A percentile compares a stretch with the other conserved stretches of the same genome.
Conservation (phyloP, 2,329 filamentous ascomycete genomes). For the Talaromyces funiculosus region DNA sequence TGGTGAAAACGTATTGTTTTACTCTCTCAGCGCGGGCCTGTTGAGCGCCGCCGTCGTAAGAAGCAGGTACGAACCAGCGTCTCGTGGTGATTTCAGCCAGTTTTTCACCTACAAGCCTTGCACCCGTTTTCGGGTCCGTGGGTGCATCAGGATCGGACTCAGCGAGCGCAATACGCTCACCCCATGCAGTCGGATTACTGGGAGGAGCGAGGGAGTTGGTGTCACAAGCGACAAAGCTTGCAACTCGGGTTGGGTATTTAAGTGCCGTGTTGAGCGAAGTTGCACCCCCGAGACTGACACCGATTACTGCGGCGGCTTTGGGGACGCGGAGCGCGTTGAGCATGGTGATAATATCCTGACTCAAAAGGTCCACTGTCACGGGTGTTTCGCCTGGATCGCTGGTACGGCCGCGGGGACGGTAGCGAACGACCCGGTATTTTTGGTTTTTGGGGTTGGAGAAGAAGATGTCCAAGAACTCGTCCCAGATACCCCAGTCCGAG, state of each 20-base stretch:
- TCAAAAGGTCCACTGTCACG: conserved; percentile 59
- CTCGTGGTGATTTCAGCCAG: conserved; percentile 66
- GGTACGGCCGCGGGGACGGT: conserved; percentile 67
- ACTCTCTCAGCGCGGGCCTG: conserved; percentile 54
- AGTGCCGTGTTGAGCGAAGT: conserved; percentile 70
- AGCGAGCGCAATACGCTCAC: conserved; percentile 64
- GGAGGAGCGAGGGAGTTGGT: conserved; percentile 68
- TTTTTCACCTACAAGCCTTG: conserved; percentile 54
- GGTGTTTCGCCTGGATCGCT: conserved; percentile 34
- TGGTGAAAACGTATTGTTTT: conserved; percentile 62
- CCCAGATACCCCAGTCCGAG: conserved; percentile 75
- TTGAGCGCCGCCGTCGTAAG: conserved; percentile 50
- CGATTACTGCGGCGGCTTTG: conserved; percentile 61
- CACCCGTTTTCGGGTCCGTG: conserved; percentile 37
- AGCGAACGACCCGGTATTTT: conserved; percentile 66
- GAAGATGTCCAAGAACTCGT: conserved; percentile 62
- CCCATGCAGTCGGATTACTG: conserved; percentile 74
- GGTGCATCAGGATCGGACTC: conserved; percentile 46
- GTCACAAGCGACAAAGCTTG: conserved; percentile 66
- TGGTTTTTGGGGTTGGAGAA: conserved; percentile 50
- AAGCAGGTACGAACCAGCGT: conserved; percentile 64
- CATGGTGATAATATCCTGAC: conserved; percentile 61
- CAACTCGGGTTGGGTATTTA: conserved; percentile 54
- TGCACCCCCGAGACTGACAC: conserved; percentile 76
- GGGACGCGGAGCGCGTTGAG: conserved; percentile 65